Base-by-base conservation (phyloP, 208 protist genomes). In the Trypanosoma platydactyli region DNA sequence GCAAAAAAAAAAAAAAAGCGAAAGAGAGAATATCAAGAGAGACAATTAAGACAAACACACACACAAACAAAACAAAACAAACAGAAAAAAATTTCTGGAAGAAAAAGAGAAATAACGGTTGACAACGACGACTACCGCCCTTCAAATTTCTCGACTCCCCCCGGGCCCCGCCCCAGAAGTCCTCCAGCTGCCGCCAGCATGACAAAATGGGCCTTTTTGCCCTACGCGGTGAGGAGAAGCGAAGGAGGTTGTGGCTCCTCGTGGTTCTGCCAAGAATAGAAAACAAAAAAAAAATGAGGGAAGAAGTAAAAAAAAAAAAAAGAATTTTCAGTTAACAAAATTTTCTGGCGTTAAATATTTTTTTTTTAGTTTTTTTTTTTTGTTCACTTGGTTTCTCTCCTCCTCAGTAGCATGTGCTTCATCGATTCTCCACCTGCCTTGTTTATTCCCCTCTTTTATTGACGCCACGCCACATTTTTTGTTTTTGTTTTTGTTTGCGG, bases 61-160 rank as follows among this genome's bases (percentile, higher is more conserved):
- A n/a, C n/a, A n/a, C n/a, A n/a, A n/a, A n/a, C n/a, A n/a, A n/a
- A n/a, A n/a, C n/a, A n/a, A n/a, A n/a, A n/a, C n/a, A n/a, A n/a
- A n/a, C n/a, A n/a, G n/a, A n/a, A n/a, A n/a, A n/a, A n/a, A n/a
- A n/a, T n/a, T n/a, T n/a, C n/a, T 56, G 3, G 68, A 52, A 57
- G 20, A 72, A 73, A 61, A 70, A 51, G 33, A 22, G 51, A 13
- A 64, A 25, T 59, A 67, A 48, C 15, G 46, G 30, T 49, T 40
- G 16, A 51, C 50, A 55, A 24, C 46, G 25, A 9, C 46, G 7
- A 5, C 25, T 29, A 30, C 50, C 15, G n/a, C 25, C 11, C 24
- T 55, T 29, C 50, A n/a, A n/a, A n/a, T n/a, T n/a, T n/a, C n/a
- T n/a, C n/a, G n/a, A n/a, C n/a, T n/a, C n/a, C n/a, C n/a, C n/a